A percentile compares a stretch with the other conserved stretches of the same genome.
Conservation (phyloP, 129 eudicot genomes). For the Flaveria bidentis region DNA sequence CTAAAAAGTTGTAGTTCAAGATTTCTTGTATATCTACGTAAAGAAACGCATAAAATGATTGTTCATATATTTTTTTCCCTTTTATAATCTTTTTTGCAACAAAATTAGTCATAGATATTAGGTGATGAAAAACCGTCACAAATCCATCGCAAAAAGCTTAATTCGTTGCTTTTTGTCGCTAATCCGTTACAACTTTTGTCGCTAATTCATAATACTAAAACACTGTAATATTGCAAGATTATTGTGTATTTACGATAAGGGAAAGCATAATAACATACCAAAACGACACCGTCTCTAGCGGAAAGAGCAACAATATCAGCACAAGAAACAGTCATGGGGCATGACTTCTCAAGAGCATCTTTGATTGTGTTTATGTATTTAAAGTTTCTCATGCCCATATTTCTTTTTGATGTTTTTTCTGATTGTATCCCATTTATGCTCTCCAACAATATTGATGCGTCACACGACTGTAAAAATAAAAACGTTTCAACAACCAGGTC, state of each 20-base stretch:
- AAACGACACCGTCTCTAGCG: constrained; percentile 69
- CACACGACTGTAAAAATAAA: constrained; percentile 57
- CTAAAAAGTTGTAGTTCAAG: no score
- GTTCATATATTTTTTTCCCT: no score
- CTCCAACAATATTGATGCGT: constrained; percentile 81
- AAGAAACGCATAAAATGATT: no score
- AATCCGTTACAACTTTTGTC: neutral
- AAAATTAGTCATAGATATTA: no score
- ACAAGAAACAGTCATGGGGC: constrained; percentile 85
- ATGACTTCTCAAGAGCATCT: constrained; percentile 60
- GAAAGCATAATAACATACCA: constrained; percentile 42
- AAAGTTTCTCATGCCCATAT: constrained; percentile 85
- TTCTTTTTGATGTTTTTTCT: constrained; percentile 55
- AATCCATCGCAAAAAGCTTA: neutral
- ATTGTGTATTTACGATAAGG: neutral
- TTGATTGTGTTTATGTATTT: constrained; percentile 79
- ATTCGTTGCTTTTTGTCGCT: neutral
- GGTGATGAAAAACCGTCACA: no score
- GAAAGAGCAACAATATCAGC: constrained; percentile 87
- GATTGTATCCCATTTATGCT: constrained; percentile 49
- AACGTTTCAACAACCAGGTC: neutral
- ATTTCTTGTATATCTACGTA: no score
- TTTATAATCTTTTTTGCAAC: neutral
- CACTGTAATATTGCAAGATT: neutral
- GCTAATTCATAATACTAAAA: no score